Evolutionary conservation across 148 eudicot genomes (phyloP).

Genomic region (Vaccinium vitisidaea): DNA sequence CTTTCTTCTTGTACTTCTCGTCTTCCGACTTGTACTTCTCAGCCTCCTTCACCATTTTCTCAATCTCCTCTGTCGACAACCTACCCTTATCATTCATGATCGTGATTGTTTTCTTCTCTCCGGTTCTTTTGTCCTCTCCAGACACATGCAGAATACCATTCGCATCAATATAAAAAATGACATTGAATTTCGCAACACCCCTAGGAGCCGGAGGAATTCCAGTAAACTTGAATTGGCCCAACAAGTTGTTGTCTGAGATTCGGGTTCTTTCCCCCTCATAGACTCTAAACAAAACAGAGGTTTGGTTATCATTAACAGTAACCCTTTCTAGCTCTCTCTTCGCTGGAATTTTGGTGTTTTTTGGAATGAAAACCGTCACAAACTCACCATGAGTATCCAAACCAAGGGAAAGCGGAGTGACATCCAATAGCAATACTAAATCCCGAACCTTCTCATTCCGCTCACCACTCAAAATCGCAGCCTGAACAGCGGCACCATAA

Average conservation of each 20-base stretch:
- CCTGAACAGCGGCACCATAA: background rate
- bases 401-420: background rate
- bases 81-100: too few relatives aligned
- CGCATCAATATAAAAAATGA: conserved; percentile 15
- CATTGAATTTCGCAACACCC: conserved; percentile 16
- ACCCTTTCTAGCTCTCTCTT: too few relatives aligned
- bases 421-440: background rate
- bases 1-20: conserved; percentile 20
- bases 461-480: background rate
- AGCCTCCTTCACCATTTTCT: conserved; percentile 21
- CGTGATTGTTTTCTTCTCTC: conserved; percentile 11
- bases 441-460: background rate
- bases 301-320: background rate
- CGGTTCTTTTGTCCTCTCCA: conserved; percentile 18
- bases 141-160: conserved; percentile 20
- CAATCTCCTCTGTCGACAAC: too few relatives aligned
- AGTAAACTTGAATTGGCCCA: conserved; percentile 11
- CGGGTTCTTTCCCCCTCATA: background rate
- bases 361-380: background rate
- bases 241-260: conserved; percentile 17
- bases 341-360: background rate
- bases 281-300: too few relatives aligned
- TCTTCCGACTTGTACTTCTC: conserved; percentile 20
- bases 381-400: background rate
- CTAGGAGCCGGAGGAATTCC: conserved; percentile 22